These are phyloP conservation scores for Suhomyces anneliseae DNA, from an alignment of 1,139 yeast species.

Conservation along the genomic window DNA sequence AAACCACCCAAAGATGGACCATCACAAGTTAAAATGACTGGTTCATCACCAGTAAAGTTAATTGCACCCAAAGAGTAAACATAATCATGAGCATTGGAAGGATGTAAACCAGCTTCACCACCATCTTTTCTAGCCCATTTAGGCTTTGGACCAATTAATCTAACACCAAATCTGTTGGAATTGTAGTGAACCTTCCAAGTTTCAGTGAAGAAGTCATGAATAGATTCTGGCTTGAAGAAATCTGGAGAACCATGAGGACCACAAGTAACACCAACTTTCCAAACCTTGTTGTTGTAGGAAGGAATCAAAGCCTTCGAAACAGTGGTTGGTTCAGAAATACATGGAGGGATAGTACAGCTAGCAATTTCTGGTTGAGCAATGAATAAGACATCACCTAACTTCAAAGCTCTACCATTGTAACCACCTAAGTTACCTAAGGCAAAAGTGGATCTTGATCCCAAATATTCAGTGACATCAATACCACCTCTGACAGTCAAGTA, in stretches of 20 bases:
- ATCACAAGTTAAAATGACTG: constrained; percentile 93
- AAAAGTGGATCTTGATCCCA: constrained; percentile 95
- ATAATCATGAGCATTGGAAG: constrained; percentile 96
- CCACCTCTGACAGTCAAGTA: constrained; percentile 92
- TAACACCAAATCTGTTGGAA: constrained; percentile 93
- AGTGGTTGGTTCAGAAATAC: constrained; percentile 59
- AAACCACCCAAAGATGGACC: constrained; percentile 98
- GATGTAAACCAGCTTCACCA: constrained; percentile 97
- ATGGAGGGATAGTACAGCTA: constrained; percentile 70
- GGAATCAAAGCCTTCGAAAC: constrained; percentile 65
- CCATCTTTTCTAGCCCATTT: constrained; percentile 97
- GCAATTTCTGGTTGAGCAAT: constrained; percentile 74
- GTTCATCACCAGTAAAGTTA: constrained; percentile 97
- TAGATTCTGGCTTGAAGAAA: constrained; percentile 76
- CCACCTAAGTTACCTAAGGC: constrained; percentile 96
- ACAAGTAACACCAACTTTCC: constrained; percentile 91
- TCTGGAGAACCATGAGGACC: constrained; percentile 99
- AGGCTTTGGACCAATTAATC: constrained; percentile 94
- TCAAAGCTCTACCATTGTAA: constrained; percentile 85
- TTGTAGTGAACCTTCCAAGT: constrained; percentile 96
- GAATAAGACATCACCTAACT: constrained; percentile 88
- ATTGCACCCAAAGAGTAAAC: constrained; percentile 95
- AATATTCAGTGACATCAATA: constrained; percentile 87
- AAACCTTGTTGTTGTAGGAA: constrained; percentile 51
- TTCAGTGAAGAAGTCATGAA: constrained; percentile 68